These are phyloP conservation scores for Mycena kentingensis DNA, from an alignment of 768 basidiomycete species.

Conservation along the genomic window DNA sequence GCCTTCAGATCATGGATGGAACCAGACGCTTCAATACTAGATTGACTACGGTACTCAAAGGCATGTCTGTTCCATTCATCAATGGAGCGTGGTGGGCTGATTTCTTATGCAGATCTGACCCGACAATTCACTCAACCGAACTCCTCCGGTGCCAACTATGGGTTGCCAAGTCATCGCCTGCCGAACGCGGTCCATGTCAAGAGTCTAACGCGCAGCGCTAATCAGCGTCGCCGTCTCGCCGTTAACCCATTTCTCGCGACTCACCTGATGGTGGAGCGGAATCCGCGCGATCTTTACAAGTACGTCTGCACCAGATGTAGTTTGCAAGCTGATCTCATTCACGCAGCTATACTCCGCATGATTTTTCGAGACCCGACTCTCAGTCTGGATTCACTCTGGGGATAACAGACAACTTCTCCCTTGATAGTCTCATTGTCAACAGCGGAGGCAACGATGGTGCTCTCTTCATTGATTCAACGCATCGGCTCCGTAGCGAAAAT, in stretches of 20 bases:
- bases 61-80: too few species aligned
- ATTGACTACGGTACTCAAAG: too few species aligned
- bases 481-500: conserved; percentile 12
- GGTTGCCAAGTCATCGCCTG: too few species aligned
- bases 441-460: neutral
- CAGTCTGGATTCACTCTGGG: conserved; percentile 9
- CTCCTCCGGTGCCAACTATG: too few species aligned
- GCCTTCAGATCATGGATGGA: too few species aligned
- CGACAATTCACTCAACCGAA: too few species aligned
- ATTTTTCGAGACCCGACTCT: conserved; percentile 1
- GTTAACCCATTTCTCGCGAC: conserved; percentile 10
- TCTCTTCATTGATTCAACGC: conserved; percentile 6
- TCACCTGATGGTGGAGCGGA: conserved; percentile 7
- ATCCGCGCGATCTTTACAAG: conserved; percentile 10
- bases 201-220: too few species aligned
- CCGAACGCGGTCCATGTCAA: too few species aligned
- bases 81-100: too few species aligned
- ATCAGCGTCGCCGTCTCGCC: neutral
- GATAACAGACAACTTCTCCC: conserved; percentile 10
- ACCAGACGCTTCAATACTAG: too few species aligned
- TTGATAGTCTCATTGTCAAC: conserved; percentile 9
- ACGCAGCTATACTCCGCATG: conserved; percentile 6
- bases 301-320: neutral
- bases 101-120: too few species aligned
- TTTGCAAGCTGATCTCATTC: neutral